Base-by-base conservation (phyloP, 805 yeast genomes). In the Debaryomyces hansenii region DNA sequence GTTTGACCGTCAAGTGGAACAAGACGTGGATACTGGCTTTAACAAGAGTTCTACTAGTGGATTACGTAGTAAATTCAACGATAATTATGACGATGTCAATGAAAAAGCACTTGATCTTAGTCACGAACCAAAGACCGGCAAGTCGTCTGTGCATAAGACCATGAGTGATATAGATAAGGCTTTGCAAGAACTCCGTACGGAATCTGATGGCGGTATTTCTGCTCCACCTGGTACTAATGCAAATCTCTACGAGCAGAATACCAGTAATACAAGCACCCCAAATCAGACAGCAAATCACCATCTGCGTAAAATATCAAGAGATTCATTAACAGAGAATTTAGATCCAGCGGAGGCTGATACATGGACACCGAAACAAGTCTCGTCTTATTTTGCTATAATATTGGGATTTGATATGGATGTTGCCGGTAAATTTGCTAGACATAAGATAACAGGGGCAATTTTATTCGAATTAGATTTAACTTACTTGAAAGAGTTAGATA, bases 351-450 rank as follows among this genome's bases (percentile, higher is more conserved):
- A 74, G 34, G 87, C 80, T 4, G 64, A 64, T 34, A 59, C 68
- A 8, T 94, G 99, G 99, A 71, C 89, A 0, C 94, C 98, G 0
- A 80, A 82, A 44, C 91, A 94, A 57, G 98, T 94, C 0, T 78
- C 87, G 1, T 77, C 84, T 5, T 89, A 89, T 64, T 89, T 94
- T 58, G 77, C 82, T 1, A 52, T 66, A n/a, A 74, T 74, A 21
- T 66, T 83, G 33, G 94, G 94, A 5, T 89, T 89, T 58, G 96
- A 89, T 52, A 64, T 76, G 46, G 80, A 77, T 20, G 80, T 86
- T n/a, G 84, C 95, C 1, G 83, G 86, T 0, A 83, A 87, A 58
- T 94, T 94, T 64, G 82, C 84, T 5, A 80, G 84, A 55, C 98
- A 94, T 66, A 90, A 90, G 57, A 90, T 94, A 48, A 85, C 91